phyloP scores from a whole-genome alignment of 208 protist genomes.

The Leishmania lainsoni region DNA sequence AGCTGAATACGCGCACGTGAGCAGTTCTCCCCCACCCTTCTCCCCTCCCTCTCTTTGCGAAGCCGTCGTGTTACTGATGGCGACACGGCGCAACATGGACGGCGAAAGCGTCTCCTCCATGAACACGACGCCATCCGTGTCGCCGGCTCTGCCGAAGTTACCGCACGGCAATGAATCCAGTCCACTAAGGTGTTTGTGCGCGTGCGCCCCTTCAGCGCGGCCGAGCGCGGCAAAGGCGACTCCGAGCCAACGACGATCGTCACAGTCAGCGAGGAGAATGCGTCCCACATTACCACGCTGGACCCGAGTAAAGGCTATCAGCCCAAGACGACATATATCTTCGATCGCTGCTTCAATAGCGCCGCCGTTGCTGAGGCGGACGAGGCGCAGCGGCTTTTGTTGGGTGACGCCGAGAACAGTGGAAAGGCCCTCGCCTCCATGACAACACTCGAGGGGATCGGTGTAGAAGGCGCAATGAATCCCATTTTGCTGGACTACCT shows the following conservation, averaged over 20 bases:
- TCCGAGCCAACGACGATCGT: constrained; percentile 34
- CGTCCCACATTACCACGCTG: constrained; percentile 69
- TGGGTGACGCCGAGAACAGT: not conserved
- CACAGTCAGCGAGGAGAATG: constrained; percentile 57
- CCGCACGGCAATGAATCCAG: constrained; percentile 30
- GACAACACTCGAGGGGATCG: constrained; percentile 14
- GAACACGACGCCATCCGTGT: not conserved
- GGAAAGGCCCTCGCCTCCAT: not conserved
- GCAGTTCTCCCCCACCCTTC: not conserved
- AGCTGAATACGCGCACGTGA: too few relatives aligned
- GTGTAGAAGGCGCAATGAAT: constrained; percentile 6
- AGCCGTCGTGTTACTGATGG: not conserved
- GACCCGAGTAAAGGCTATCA: constrained; percentile 40
- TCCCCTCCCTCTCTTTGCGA: not conserved
- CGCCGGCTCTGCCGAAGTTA: not conserved
- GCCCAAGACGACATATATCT: constrained; percentile 69
- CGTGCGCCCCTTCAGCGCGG: constrained; percentile 67
- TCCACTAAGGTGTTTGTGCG: constrained; percentile 77
- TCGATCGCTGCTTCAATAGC: constrained; percentile 68
- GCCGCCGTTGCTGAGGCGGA: not conserved
- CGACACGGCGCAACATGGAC: constrained; percentile 4
- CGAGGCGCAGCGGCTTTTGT: constrained; percentile 15
- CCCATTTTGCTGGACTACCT: constrained; percentile 24
- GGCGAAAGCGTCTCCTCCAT: constrained; percentile 8
- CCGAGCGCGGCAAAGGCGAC: constrained; percentile 28